Evolutionary conservation across 2,329 filamentous ascomycete species (phyloP).

Genomic region (Fusarium aywerte): DNA sequence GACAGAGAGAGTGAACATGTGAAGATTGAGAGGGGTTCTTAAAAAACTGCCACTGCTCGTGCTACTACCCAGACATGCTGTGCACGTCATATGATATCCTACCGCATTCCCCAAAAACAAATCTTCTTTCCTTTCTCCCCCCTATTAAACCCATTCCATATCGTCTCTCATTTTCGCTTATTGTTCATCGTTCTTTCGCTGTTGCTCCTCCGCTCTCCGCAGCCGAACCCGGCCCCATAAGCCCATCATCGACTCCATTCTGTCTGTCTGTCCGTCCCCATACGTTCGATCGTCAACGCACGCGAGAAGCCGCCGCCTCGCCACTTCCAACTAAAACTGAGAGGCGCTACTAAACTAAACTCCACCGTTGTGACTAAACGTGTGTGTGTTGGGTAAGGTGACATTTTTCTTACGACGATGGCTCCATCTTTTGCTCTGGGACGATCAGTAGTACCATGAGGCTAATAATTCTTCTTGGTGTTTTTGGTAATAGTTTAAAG

Average conservation of each 20-base stretch:
- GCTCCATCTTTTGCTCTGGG: constrained; percentile 1
- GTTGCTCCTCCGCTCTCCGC: constrained; percentile 2
- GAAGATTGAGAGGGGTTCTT: constrained; percentile 17
- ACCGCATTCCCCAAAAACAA: constrained; percentile 4
- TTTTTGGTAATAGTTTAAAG: neutral
- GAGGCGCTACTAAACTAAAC: neutral
- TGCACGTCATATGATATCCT: constrained; percentile 34
- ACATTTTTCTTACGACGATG: constrained; percentile 12
- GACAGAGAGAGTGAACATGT: constrained; percentile 19
- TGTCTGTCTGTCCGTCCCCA: constrained; percentile 17
- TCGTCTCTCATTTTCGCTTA: constrained; percentile 16
- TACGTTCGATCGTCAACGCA: constrained; percentile 24
- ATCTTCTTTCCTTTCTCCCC: neutral
- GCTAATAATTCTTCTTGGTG: constrained; percentile 13
- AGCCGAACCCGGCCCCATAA: constrained; percentile 18
- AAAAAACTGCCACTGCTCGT: constrained; percentile 6
- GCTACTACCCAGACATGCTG: constrained; percentile 5
- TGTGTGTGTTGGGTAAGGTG: constrained; percentile 24
- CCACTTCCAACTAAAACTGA: constrained; percentile 6
- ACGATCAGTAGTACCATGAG: constrained; percentile 10
- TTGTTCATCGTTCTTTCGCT: neutral
- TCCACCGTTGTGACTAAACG: constrained; percentile 14
- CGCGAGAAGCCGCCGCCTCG: neutral
- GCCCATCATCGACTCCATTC: constrained; percentile 3
- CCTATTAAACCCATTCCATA: constrained; percentile 13